Evolutionary conservation across 192 early-diverging fungal species (phyloP), one percentile per base, ranked within the genome.

Genomic region (Coemansia sp.): DNA sequence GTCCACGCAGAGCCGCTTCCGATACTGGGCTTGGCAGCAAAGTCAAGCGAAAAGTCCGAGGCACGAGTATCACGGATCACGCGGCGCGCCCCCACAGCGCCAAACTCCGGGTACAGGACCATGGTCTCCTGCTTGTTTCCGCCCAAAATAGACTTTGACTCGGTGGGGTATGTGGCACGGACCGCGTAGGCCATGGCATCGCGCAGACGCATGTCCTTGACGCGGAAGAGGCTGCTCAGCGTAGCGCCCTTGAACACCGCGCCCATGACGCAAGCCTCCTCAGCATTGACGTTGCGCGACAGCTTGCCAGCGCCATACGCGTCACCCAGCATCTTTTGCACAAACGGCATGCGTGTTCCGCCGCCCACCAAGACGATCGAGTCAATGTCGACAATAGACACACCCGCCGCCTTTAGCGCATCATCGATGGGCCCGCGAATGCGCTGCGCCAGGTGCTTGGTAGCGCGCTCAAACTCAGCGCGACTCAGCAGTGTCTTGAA

Each of bases 321-420:
- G 9, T 88, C 78, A 1, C 79, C 78, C 58, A 99, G 80, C 38
- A 74, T 85, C 40, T 80, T 68, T 74, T 97, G 95, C 65, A 99
- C 89, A 62, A 90, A 80, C 12, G 98, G 98, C 39, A 95, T 86
- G 58, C 98, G 93, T 33, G 93, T 88, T 71, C 92, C 91, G 24
- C 98, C 98, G 68, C 98, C 98, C 18, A 98, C 95, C 20, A 99
- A 85, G 22, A 99, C 91, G n/a, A 98, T 83, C 12, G 97, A 94
- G 70, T 90, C 76, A 22, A 98, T 86, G 27, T 96, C 89, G 39
- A 71, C 86, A 12, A 90, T 73, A 5, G 86, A 91, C 79, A 88
- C 73, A 34, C 90, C 87, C 15, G 92, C 89, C 10, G 88, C 84
- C 46, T 77, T 72, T 46, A 98, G 78, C 8, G 92, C 95, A 16